These are phyloP conservation scores for Phaseolus coccineus DNA, from an alignment of 331 rosid genomes.

Conservation along the genomic window DNA sequence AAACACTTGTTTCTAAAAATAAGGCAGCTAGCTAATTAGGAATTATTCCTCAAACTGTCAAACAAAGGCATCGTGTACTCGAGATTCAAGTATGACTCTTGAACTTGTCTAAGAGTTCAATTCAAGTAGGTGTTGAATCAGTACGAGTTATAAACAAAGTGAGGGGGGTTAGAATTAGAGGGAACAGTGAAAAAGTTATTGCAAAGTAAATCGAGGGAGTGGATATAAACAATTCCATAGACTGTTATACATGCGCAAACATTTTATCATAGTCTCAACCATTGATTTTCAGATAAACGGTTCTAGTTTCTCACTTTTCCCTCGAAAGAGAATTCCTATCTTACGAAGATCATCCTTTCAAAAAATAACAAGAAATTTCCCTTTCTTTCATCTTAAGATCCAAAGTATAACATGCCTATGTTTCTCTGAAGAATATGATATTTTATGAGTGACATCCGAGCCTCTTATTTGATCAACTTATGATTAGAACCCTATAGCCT, in stretches of 20 bases:
- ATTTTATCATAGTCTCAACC: background rate
- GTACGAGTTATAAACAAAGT: background rate
- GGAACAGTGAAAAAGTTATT: background rate
- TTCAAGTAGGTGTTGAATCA: background rate
- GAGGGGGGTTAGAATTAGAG: background rate
- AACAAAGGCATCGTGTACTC: background rate
- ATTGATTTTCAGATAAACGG: background rate
- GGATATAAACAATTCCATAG: background rate
- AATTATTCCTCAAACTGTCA: background rate
- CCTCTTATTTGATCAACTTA: background rate
- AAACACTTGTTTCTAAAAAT: slow-evolving; percentile 7
- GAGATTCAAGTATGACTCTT: background rate
- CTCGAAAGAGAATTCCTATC: background rate
- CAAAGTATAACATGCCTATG: background rate
- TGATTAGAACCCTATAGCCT: too few relatives aligned
- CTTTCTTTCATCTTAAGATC: background rate
- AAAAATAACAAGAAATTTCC: background rate
- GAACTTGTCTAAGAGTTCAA: background rate
- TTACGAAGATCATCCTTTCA: background rate
- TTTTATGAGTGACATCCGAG: background rate
- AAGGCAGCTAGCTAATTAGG: background rate
- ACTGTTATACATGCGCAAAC: background rate
- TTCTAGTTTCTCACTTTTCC: background rate
- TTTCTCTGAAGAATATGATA: background rate
- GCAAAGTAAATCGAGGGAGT: background rate